Evolutionary conservation across 2,329 filamentous ascomycete genomes (phyloP).

Genomic region (Scorias spongiosa): DNA sequence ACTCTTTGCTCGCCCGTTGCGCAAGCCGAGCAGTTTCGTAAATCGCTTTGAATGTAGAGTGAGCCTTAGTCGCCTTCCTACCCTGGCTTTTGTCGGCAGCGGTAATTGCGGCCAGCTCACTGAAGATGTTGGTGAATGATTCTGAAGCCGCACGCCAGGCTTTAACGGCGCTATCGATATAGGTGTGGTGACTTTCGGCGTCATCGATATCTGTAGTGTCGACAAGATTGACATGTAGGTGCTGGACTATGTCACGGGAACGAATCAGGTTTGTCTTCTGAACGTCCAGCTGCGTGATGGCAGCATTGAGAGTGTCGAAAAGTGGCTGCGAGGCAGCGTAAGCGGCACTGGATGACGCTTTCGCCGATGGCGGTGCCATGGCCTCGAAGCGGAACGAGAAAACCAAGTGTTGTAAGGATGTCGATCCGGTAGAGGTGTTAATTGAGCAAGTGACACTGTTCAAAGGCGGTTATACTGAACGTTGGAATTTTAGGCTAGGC

Average conservation of each 20-base stretch:
- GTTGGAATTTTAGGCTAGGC: no score
- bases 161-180: conserved; percentile 13
- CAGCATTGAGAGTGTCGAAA: conserved; percentile 14
- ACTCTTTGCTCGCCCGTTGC: not conserved
- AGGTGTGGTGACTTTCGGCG: conserved; percentile 9
- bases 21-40: conserved; percentile 5
- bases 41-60: conserved; percentile 12
- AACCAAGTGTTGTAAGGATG: no score
- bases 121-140: conserved; percentile 14
- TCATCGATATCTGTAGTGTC: conserved; percentile 7
- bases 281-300: conserved; percentile 5
- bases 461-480: no score
- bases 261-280: conserved; percentile 11
- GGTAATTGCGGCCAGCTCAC: conserved; percentile 11
- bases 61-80: conserved; percentile 7
- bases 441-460: no score
- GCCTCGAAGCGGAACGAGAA: not conserved
- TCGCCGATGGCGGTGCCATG: not conserved
- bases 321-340: conserved; percentile 17
- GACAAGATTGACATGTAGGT: conserved; percentile 15
- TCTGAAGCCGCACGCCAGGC: conserved; percentile 16
- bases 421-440: no score
- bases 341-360: conserved; percentile 6
- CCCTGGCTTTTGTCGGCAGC: conserved; percentile 12
- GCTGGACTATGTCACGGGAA: conserved; percentile 14